phyloP scores from a whole-genome alignment of 768 basidiomycete genomes.

The Nevesoporus exiguus region DNA sequence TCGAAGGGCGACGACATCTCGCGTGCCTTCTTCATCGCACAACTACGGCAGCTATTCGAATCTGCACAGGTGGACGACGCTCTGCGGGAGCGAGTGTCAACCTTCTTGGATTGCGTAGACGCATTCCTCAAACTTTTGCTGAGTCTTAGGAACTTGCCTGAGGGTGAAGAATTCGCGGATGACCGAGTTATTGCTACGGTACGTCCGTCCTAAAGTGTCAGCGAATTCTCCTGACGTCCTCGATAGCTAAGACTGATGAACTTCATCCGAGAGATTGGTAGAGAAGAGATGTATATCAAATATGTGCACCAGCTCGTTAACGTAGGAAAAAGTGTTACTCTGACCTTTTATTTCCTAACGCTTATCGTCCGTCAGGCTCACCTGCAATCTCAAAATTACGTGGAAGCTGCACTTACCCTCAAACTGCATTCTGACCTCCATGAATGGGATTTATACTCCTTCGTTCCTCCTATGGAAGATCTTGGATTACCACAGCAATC shows the following conservation, averaged over 20 bases:
- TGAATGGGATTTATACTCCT: slow-evolving; percentile 80
- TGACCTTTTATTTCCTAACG: neutral
- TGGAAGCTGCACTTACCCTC: slow-evolving; percentile 89
- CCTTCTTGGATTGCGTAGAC: slow-evolving; percentile 87
- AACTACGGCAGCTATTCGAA: slow-evolving; percentile 88
- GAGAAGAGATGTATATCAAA: slow-evolving; percentile 93
- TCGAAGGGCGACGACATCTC: slow-evolving; percentile 89
- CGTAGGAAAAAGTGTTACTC: slow-evolving; percentile 40
- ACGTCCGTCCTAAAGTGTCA: slow-evolving; percentile 13
- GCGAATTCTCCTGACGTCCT: slow-evolving; percentile 8
- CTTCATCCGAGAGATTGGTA: slow-evolving; percentile 87
- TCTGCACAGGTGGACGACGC: slow-evolving; percentile 75
- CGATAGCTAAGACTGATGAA: slow-evolving; percentile 82
- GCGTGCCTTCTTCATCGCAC: slow-evolving; percentile 88
- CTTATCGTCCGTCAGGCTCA: slow-evolving; percentile 59
- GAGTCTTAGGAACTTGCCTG: slow-evolving; percentile 83
- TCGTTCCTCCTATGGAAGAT: slow-evolving; percentile 86
- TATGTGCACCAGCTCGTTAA: slow-evolving; percentile 94
- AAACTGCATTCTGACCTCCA: slow-evolving; percentile 93
- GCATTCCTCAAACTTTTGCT: slow-evolving; percentile 89
- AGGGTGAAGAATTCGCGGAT: slow-evolving; percentile 91
- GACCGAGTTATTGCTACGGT: slow-evolving; percentile 93
- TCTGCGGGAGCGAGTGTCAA: slow-evolving; percentile 71
- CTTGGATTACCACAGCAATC: slow-evolving; percentile 89
- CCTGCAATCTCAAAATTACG: slow-evolving; percentile 83